Conservation (phyloP, 345 rosid species). For the Ceriops decandra region DNA sequence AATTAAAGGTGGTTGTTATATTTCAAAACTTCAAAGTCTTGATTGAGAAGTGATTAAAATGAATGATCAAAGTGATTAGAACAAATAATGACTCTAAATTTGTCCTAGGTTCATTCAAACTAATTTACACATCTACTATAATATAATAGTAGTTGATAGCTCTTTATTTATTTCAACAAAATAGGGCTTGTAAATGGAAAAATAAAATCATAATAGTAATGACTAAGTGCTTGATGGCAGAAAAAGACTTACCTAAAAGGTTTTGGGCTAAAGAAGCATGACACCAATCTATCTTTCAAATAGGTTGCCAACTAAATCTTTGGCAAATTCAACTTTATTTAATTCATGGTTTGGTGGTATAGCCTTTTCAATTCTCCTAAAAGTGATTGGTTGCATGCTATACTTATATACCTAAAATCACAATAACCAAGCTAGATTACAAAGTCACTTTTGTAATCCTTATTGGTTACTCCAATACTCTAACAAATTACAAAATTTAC, state of each 20-base stretch:
- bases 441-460: too few species aligned
- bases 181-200: not conserved
- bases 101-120: not conserved
- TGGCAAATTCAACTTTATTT: accelerated
- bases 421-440: too few species aligned
- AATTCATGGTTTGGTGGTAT: too few species aligned
- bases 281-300: not conserved
- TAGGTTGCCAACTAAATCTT: not conserved
- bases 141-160: not conserved
- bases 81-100: not conserved
- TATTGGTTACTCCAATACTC: too few species aligned
- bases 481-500: too few species aligned
- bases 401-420: too few species aligned
- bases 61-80: not conserved
- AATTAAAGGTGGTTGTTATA: not conserved
- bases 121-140: not conserved
- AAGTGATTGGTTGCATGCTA: too few species aligned
- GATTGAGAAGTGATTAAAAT: not conserved
- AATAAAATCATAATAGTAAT: not conserved
- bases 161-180: not conserved
- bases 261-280: accelerated
- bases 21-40: not conserved
- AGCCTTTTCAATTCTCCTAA: too few species aligned
- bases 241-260: not conserved
- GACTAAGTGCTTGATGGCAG: not conserved